phyloP scores from a whole-genome alignment of 805 yeast species.

The Suhomyces tanzawaensis region DNA sequence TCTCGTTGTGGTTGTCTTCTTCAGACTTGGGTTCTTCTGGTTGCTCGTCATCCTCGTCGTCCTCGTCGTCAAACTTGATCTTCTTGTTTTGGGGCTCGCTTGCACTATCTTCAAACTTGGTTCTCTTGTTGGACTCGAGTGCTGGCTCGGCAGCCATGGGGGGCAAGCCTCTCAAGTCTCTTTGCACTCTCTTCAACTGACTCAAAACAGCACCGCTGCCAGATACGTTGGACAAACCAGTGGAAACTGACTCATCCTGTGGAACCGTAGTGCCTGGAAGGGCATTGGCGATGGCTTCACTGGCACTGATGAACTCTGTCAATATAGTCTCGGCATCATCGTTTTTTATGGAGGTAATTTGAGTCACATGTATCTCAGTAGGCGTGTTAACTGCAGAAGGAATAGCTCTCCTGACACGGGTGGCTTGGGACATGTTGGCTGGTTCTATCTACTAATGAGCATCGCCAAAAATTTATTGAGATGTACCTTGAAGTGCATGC shows the following conservation, averaged over 20 bases:
- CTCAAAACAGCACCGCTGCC: conserved; percentile 45
- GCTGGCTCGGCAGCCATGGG: conserved; percentile 42
- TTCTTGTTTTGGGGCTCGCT: conserved; percentile 15
- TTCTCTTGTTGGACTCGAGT: conserved; percentile 20
- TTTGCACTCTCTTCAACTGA: conserved; percentile 70
- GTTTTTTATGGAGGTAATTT: conserved; percentile 28
- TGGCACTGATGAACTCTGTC: conserved; percentile 39
- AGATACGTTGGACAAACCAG: conserved; percentile 31
- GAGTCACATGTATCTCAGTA: conserved; percentile 35
- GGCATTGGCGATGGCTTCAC: conserved; percentile 35
- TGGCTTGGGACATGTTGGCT: conserved; percentile 23
- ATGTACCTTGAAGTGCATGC: background rate
- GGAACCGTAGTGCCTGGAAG: conserved; percentile 22
- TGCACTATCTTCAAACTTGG: conserved; percentile 22
- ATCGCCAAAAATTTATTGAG: background rate
- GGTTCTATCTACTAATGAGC: background rate
- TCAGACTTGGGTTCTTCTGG: too few species aligned
- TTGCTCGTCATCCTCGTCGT: conserved; percentile 8
- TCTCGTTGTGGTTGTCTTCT: conserved; percentile 4
- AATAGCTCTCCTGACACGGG: conserved; percentile 40
- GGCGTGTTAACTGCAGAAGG: conserved; percentile 50
- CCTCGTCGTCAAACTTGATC: conserved; percentile 16
- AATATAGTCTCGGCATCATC: conserved; percentile 47
- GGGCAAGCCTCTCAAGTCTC: conserved; percentile 79
- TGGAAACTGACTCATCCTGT: conserved; percentile 19